A percentile compares a stretch with the other conserved stretches of the same genome.
Evolutionary conservation across 345 rosid species (phyloP).

Genomic region (Camelina laxa): DNA sequence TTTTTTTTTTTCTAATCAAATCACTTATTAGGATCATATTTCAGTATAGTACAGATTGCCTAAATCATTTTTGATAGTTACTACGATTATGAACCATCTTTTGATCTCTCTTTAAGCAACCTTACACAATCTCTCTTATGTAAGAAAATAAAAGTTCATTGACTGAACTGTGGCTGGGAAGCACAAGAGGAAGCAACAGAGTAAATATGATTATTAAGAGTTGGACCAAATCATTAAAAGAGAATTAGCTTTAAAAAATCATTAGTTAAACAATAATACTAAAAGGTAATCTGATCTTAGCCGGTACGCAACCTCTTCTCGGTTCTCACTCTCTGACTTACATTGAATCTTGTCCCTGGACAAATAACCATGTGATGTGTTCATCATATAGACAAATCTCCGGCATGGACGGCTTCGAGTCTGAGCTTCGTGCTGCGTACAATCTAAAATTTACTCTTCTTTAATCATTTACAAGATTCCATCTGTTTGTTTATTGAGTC

Average conservation of each 20-base stretch:
- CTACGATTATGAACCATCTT: neutral
- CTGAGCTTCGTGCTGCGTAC: conserved; percentile 5
- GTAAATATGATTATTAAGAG: neutral
- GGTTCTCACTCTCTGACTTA: conserved; percentile 30
- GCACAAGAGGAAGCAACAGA: neutral
- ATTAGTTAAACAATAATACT: conserved; percentile 3
- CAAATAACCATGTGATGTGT: conserved; percentile 47
- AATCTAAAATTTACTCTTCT: conserved; percentile 2
- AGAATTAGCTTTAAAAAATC: neutral
- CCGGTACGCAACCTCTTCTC: conserved; percentile 38
- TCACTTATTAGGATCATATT: neutral
- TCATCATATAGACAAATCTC: conserved; percentile 12
- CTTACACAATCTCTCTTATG: neutral
- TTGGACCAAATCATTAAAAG: neutral
- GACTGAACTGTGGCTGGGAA: neutral
- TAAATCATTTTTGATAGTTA: neutral
- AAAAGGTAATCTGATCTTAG: conserved; percentile 22
- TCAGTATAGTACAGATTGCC: neutral
- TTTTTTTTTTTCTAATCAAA: neutral
- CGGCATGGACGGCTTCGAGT: conserved; percentile 19
- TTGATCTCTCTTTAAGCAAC: neutral
- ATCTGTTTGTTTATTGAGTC: conserved; percentile 11
- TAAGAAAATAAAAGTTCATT: neutral
- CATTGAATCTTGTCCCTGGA: conserved; percentile 39
- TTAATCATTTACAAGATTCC: conserved; percentile 39